These are phyloP conservation scores for Arabis alpina DNA, from an alignment of 345 rosid species.

Conservation along the genomic window DNA sequence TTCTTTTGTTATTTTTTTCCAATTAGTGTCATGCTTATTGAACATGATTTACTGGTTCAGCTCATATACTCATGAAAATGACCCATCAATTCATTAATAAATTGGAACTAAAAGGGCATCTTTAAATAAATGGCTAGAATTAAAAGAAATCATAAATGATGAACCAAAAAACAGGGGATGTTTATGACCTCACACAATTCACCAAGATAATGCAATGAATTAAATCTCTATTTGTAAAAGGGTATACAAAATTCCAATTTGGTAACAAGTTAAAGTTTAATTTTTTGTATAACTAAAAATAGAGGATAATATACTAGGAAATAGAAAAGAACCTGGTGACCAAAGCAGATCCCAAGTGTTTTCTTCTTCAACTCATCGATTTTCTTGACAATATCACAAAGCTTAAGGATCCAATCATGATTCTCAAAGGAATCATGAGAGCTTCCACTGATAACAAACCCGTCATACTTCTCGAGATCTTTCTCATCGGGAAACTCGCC, in stretches of 20 bases:
- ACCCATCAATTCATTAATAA: background rate
- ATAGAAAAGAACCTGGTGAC: conserved; percentile 74
- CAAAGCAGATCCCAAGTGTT: conserved; percentile 88
- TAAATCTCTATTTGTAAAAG: background rate
- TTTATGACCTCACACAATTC: background rate
- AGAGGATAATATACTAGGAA: background rate
- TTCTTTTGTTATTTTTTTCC: too few relatives aligned
- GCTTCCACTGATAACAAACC: conserved; percentile 86
- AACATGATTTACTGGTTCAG: background rate
- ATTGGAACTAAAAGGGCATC: background rate
- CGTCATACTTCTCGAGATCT: conserved; percentile 68
- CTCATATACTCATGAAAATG: background rate
- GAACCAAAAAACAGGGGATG: background rate
- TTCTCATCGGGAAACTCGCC: conserved; percentile 78
- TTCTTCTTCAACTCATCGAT: conserved; percentile 80
- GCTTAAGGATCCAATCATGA: conserved; percentile 74
- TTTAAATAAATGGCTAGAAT: background rate
- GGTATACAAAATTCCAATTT: background rate
- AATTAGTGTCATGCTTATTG: too few relatives aligned
- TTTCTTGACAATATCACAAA: conserved; percentile 65
- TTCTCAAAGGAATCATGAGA: conserved; percentile 78
- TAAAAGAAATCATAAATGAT: background rate
- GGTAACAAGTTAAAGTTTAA: background rate
- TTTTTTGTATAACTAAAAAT: background rate
- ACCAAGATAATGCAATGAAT: background rate